These are phyloP conservation scores for Cercospora sp. DNA, from an alignment of 2,329 filamentous ascomycete species.

Conservation along the genomic window DNA sequence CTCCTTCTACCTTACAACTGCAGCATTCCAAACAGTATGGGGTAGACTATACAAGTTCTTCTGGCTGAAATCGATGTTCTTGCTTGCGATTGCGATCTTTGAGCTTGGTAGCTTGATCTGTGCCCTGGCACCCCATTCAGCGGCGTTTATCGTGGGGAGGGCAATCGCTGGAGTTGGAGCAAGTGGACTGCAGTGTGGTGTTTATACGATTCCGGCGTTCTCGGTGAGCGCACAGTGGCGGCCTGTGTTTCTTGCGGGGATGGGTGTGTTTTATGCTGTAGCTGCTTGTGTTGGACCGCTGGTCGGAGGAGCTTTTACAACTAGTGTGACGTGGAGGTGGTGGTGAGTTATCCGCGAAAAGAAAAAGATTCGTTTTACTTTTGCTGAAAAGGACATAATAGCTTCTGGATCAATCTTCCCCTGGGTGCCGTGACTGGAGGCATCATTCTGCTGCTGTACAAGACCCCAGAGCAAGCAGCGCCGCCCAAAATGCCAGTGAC, in stretches of 20 bases:
- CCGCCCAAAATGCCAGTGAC: background rate
- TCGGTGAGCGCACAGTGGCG: background rate
- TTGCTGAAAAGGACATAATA: background rate
- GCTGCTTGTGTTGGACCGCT: background rate
- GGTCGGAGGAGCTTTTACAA: background rate
- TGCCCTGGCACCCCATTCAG: constrained; percentile 44
- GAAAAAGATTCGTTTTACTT: no score
- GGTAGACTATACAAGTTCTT: constrained; percentile 10
- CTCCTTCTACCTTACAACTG: constrained; percentile 49
- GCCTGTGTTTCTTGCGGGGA: background rate
- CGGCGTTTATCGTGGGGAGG: constrained; percentile 46
- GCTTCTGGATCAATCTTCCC: constrained; percentile 16
- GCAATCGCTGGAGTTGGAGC: constrained; percentile 55
- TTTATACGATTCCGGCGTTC: background rate
- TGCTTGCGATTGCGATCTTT: constrained; percentile 44
- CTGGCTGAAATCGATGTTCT: constrained; percentile 42
- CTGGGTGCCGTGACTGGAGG: constrained; percentile 5
- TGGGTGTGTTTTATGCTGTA: background rate
- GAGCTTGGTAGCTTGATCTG: constrained; percentile 53
- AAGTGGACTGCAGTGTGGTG: constrained; percentile 46
- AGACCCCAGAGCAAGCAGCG: background rate
- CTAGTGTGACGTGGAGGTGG: constrained; percentile 3
- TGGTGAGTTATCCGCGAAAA: background rate
- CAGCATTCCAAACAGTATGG: constrained; percentile 13
- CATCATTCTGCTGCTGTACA: background rate